Percentiles rank a stretch among this genome's conserved stretches.
Conservation (phyloP, 2,329 filamentous ascomycete genomes). For the Sporothrix protearum region DNA sequence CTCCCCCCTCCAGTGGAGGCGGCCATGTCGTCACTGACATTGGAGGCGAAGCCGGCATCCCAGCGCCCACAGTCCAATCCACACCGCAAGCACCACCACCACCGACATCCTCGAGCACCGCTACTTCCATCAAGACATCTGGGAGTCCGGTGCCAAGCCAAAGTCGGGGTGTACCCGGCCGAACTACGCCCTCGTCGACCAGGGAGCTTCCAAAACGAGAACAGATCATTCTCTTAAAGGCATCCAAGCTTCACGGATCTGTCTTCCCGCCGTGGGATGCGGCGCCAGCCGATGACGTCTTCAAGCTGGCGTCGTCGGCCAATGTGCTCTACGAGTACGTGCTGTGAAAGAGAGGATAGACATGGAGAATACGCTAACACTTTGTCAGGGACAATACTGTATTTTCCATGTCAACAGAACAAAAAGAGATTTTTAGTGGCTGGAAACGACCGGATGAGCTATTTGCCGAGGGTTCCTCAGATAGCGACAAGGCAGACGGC, state of each 20-base stretch:
- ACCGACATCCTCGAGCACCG: slow-evolving; percentile 21
- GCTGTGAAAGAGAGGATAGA: background rate
- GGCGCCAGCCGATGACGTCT: slow-evolving; percentile 58
- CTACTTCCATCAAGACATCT: background rate
- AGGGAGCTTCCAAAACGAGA: slow-evolving; percentile 66
- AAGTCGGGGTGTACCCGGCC: slow-evolving; percentile 1
- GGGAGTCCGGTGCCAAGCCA: background rate
- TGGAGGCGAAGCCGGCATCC: background rate
- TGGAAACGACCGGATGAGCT: slow-evolving; percentile 78
- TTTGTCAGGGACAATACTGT: slow-evolving; percentile 60
- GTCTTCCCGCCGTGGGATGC: slow-evolving; percentile 82
- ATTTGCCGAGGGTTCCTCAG: slow-evolving; percentile 40
- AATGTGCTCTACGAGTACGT: slow-evolving; percentile 59
- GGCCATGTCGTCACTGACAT: slow-evolving; percentile 15
- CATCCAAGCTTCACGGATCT: slow-evolving; percentile 76
- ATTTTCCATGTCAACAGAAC: slow-evolving; percentile 69
- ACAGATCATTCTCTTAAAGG: slow-evolving; percentile 70
- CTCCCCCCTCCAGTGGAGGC: background rate
- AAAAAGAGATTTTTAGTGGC: slow-evolving; percentile 70
- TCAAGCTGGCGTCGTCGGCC: slow-evolving; percentile 50
- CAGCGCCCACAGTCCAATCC: slow-evolving; percentile 23
- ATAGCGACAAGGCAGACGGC: slow-evolving; percentile 16
- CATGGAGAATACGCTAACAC: background rate
- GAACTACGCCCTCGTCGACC: slow-evolving; percentile 43
- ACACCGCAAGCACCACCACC: background rate